A percentile compares a stretch with the other conserved stretches of the same genome.
phyloP scores from a whole-genome alignment of 257 asterid species.

The Coffea eugenioides region DNA sequence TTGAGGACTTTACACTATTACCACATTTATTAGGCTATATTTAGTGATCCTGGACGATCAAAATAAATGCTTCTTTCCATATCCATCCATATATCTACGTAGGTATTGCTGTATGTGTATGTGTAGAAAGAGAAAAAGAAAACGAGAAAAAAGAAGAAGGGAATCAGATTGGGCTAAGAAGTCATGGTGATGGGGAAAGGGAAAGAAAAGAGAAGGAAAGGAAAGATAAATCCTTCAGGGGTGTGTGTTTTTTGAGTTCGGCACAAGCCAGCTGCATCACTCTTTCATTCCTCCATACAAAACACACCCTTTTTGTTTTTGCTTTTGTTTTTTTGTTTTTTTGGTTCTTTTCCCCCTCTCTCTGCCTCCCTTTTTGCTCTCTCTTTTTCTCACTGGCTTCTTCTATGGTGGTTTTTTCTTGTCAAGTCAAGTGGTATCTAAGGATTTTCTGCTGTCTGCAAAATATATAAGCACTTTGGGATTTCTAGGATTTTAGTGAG shows the following conservation, averaged over 20 bases:
- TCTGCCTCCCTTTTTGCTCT: not conserved
- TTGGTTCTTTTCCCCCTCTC: not conserved
- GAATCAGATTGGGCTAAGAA: slow-evolving; percentile 27
- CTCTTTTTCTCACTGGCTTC: not conserved
- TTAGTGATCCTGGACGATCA: slow-evolving; percentile 35
- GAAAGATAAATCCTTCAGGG: slow-evolving; percentile 4
- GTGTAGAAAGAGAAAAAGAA: slow-evolving; percentile 8
- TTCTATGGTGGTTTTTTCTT: not conserved
- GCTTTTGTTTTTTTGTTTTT: not conserved
- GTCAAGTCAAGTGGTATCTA: not conserved
- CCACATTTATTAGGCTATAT: slow-evolving; percentile 26
- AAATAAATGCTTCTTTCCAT: slow-evolving; percentile 33
- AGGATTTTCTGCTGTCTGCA: slow-evolving; percentile 14
- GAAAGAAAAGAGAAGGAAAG: slow-evolving; percentile 12
- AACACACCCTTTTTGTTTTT: not conserved
- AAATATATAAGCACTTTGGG: slow-evolving; percentile 11
- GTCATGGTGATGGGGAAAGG: slow-evolving; percentile 20
- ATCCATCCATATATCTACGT: slow-evolving; percentile 18
- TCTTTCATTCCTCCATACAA: not conserved
- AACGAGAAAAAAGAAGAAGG: slow-evolving; percentile 2
- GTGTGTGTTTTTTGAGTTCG: not conserved
- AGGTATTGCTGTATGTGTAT: not conserved
- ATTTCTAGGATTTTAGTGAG: slow-evolving; percentile 13
- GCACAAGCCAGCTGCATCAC: not conserved
- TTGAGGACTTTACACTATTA: not conserved